Percentiles rank a stretch among this genome's conserved stretches.
Evolutionary conservation across 352 stramenopile species (phyloP).

Genomic region (Phytophthora ramorum): DNA sequence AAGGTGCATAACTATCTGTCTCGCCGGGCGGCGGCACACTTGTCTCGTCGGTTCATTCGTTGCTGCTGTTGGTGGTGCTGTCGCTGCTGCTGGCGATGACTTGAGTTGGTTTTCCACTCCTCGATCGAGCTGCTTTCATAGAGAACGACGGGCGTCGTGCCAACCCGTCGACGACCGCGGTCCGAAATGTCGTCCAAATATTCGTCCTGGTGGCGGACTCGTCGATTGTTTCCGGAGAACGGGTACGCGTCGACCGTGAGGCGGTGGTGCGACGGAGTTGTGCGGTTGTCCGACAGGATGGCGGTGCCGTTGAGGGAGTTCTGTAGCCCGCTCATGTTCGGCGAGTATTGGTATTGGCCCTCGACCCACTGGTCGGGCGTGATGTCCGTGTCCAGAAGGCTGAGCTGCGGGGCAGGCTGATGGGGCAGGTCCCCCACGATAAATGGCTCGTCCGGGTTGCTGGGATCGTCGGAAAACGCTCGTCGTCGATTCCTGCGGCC

Average conservation of each 20-base stretch:
- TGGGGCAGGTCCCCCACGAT: slow-evolving; percentile 35
- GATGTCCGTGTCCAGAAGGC: slow-evolving; percentile 42
- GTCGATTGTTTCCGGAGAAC: slow-evolving; percentile 19
- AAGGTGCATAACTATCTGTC: no score
- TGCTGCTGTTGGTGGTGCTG: slow-evolving; percentile 1
- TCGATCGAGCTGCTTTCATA: slow-evolving; percentile 38
- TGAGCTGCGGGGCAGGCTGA: slow-evolving; percentile 31
- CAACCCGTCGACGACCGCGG: slow-evolving; percentile 23
- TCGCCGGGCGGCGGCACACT: slow-evolving; percentile 20
- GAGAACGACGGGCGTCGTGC: slow-evolving; percentile 40
- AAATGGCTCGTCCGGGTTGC: slow-evolving; percentile 29
- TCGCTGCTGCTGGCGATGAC: slow-evolving; percentile 9
- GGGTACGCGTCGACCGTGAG: slow-evolving; percentile 41
- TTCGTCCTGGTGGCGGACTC: slow-evolving; percentile 15
- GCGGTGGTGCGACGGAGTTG: slow-evolving; percentile 29
- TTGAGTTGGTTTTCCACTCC: slow-evolving; percentile 34
- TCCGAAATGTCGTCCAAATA: slow-evolving; percentile 36
- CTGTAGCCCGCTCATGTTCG: slow-evolving; percentile 36
- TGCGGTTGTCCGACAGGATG: slow-evolving; percentile 53
- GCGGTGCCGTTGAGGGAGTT: slow-evolving; percentile 41
- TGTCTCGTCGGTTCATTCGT: slow-evolving; percentile 15
- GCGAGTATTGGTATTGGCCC: slow-evolving; percentile 42
- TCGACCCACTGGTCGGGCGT: slow-evolving; percentile 41
- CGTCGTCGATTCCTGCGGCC: slow-evolving; percentile 32
- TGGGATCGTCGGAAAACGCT: slow-evolving; percentile 27